These are phyloP conservation scores for Naematelia encephala DNA, from an alignment of 768 basidiomycete genomes.

Conservation along the genomic window DNA sequence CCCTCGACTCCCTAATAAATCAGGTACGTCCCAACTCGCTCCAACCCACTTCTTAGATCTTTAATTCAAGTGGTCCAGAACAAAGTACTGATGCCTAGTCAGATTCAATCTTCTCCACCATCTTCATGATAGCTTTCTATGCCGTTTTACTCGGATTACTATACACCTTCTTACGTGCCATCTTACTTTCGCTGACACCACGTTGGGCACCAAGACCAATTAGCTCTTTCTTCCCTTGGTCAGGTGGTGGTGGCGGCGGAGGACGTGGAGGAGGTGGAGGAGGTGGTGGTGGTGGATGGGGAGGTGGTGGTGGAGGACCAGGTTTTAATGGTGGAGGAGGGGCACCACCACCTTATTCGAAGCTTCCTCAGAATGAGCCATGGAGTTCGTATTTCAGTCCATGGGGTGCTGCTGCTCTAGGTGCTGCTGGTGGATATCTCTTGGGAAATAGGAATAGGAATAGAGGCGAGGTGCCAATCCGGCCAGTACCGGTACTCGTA, in stretches of 20 bases:
- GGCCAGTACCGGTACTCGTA: slow-evolving; percentile 25
- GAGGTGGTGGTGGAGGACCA: slow-evolving; percentile 47
- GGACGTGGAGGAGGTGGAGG: slow-evolving; percentile 52
- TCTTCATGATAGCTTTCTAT: slow-evolving; percentile 11
- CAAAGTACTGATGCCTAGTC: background rate
- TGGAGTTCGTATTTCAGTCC: slow-evolving; percentile 48
- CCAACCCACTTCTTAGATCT: background rate
- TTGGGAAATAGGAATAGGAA: background rate
- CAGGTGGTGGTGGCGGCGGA: slow-evolving; percentile 30
- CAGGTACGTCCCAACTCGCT: slow-evolving; percentile 16
- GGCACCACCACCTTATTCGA: slow-evolving; percentile 47
- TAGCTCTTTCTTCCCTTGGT: slow-evolving; percentile 36
- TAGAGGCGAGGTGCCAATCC: slow-evolving; percentile 27
- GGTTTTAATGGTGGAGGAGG: slow-evolving; percentile 49
- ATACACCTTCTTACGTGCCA: slow-evolving; percentile 63
- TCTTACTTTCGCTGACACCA: slow-evolving; percentile 51
- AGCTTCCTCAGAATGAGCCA: slow-evolving; percentile 53
- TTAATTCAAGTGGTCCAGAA: too few relatives aligned
- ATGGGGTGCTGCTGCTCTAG: slow-evolving; percentile 44
- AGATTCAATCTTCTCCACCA: background rate
- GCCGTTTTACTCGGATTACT: slow-evolving; percentile 4
- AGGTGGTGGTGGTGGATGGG: slow-evolving; percentile 54
- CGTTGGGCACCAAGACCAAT: slow-evolving; percentile 48
- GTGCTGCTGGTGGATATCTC: slow-evolving; percentile 29
- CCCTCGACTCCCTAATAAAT: slow-evolving; percentile 15